A percentile compares a stretch with the other conserved stretches of the same genome.
Conservation (phyloP, 768 basidiomycete species). For the Phylloporus sp. region DNA sequence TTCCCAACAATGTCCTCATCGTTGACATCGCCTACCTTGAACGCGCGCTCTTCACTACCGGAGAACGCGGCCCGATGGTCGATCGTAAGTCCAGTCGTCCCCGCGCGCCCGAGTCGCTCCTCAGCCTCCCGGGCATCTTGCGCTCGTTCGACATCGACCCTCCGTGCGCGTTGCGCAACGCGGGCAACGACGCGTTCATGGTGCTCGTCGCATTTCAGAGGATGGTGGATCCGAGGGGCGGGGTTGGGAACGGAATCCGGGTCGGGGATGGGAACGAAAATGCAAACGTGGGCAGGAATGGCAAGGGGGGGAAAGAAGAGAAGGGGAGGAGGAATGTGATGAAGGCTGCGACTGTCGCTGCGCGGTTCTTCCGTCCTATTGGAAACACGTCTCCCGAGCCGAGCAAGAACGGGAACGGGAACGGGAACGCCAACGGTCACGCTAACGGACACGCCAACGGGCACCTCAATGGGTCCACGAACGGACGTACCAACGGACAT, state of each 20-base stretch:
- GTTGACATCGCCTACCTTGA: constrained; percentile 66
- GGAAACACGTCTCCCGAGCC: background rate
- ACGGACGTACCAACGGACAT: no score
- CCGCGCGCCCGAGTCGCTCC: constrained; percentile 47
- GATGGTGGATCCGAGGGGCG: constrained; percentile 53
- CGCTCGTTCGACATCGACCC: constrained; percentile 44
- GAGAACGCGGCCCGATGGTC: constrained; percentile 55
- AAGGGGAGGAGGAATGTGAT: background rate
- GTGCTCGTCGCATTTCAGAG: constrained; percentile 63
- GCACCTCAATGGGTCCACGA: background rate
- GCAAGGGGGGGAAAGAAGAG: background rate
- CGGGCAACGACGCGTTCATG: constrained; percentile 80
- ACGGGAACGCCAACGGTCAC: background rate
- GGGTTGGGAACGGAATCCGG: background rate
- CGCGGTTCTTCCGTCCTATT: constrained; percentile 18
- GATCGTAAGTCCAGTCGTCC: constrained; percentile 53
- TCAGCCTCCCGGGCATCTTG: constrained; percentile 63
- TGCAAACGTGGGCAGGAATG: background rate
- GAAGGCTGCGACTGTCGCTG: constrained; percentile 16
- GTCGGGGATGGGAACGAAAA: background rate
- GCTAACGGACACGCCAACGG: background rate
- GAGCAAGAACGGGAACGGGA: background rate
- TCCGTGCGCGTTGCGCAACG: constrained; percentile 52
- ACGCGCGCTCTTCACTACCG: constrained; percentile 52
- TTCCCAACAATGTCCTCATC: constrained; percentile 67